Conservation (phyloP, 192 early-diverging fungal genomes). For the Physocladia obscura region DNA sequence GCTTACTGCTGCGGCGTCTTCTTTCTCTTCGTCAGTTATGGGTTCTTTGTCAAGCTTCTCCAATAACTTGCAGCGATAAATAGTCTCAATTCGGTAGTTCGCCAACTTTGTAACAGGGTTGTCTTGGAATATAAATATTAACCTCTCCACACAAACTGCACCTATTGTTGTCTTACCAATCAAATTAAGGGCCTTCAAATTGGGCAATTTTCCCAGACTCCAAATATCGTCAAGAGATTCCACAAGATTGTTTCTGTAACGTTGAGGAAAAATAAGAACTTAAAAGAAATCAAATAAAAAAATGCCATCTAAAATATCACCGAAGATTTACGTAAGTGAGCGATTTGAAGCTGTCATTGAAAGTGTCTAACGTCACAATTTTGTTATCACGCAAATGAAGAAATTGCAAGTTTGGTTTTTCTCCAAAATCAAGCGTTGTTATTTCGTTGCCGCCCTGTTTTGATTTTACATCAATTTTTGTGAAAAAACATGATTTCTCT, state of each 20-base stretch:
- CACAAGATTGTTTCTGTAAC: constrained; percentile 48
- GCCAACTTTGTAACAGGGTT: constrained; percentile 47
- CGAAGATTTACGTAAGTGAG: constrained; percentile 54
- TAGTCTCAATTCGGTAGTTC: constrained; percentile 52
- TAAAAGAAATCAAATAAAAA: background rate
- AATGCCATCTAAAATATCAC: too few relatives aligned
- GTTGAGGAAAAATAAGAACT: background rate
- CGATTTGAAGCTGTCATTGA: constrained; percentile 24
- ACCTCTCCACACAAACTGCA: background rate
- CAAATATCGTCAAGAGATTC: constrained; percentile 43
- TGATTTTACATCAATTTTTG: background rate
- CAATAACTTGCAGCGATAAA: constrained; percentile 44
- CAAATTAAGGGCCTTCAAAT: constrained; percentile 44
- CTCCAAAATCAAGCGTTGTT: constrained; percentile 34
- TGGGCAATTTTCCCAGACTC: constrained; percentile 32
- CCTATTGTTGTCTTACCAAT: constrained; percentile 28
- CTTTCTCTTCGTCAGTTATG: constrained; percentile 53
- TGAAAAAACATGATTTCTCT: background rate
- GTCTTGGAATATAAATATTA: constrained; percentile 31
- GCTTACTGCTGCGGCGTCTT: constrained; percentile 45
- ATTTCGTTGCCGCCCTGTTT: constrained; percentile 45
- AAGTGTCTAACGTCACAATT: constrained; percentile 37
- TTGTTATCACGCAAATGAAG: constrained; percentile 52
- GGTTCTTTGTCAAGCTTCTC: constrained; percentile 57
- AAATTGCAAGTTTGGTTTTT: constrained; percentile 40